Conservation (phyloP, 805 yeast genomes). For the Schwanniomyces pseudopolymorphus region DNA sequence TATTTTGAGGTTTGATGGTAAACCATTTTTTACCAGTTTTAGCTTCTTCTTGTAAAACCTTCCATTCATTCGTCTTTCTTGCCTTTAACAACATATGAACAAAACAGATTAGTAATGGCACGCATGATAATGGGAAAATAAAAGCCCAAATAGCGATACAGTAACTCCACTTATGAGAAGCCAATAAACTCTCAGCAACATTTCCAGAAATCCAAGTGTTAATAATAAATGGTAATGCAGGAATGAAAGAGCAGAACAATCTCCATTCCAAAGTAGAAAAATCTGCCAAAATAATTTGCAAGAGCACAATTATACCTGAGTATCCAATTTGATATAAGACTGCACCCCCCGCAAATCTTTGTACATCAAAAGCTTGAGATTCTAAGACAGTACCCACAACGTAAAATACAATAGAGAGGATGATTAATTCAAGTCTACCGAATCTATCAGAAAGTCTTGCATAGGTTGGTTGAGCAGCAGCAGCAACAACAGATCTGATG, state of each 20-base stretch:
- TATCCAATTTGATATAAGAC: conserved; percentile 52
- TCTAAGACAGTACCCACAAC: conserved; percentile 63
- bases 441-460: conserved; percentile 67
- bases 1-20: conserved; percentile 24
- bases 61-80: conserved; percentile 51
- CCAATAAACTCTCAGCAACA: conserved; percentile 40
- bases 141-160: conserved; percentile 81
- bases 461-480: conserved; percentile 63
- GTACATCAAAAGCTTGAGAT: conserved; percentile 57
- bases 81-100: conserved; percentile 59
- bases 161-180: conserved; percentile 59
- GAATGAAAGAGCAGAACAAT: conserved; percentile 60
- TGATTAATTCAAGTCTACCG: conserved; percentile 57
- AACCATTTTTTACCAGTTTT: conserved; percentile 29
- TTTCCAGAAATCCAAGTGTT: conserved; percentile 78
- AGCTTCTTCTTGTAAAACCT: conserved; percentile 37
- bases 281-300: conserved; percentile 63
- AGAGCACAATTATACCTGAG: conserved; percentile 58
- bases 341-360: conserved; percentile 64
- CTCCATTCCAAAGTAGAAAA: conserved; percentile 71
- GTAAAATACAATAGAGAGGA: conserved; percentile 53
- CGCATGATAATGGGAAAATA: conserved; percentile 61
- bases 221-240: conserved; percentile 71
- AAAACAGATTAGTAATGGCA: conserved; percentile 59
- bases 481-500: conserved; percentile 58